Percentiles rank a stretch among this genome's conserved stretches.
phyloP scores from a whole-genome alignment of 257 asterid species.

The Capsicum rhomboideum region DNA sequence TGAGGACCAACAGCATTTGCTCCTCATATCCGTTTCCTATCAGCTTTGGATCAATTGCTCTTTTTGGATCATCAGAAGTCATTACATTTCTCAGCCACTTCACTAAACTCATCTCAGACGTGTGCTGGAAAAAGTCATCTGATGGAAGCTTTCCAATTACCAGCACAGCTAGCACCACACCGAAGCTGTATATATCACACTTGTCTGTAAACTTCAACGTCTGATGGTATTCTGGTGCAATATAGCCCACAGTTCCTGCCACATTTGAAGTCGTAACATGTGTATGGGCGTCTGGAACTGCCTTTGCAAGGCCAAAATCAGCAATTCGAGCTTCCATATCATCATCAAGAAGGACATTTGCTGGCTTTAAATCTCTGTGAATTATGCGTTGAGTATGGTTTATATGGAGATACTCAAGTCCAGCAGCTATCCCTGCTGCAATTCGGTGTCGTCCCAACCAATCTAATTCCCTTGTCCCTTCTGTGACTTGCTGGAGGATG shows the following conservation, averaged over 20 bases:
- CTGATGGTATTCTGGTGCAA: slow-evolving; percentile 78
- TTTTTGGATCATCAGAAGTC: slow-evolving; percentile 58
- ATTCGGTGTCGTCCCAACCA: slow-evolving; percentile 65
- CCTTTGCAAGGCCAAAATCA: slow-evolving; percentile 79
- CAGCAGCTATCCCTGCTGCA: slow-evolving; percentile 67
- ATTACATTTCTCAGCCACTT: slow-evolving; percentile 80
- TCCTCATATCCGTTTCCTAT: slow-evolving; percentile 64
- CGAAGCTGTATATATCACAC: slow-evolving; percentile 79
- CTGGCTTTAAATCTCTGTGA: slow-evolving; percentile 85
- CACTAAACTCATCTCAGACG: slow-evolving; percentile 62
- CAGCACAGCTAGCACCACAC: slow-evolving; percentile 50
- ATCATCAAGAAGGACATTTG: slow-evolving; percentile 69
- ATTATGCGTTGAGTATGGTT: slow-evolving; percentile 54
- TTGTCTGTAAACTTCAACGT: slow-evolving; percentile 73
- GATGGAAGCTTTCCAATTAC: slow-evolving; percentile 70
- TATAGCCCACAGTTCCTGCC: slow-evolving; percentile 75
- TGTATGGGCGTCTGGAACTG: slow-evolving; percentile 55
- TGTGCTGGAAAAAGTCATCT: slow-evolving; percentile 57
- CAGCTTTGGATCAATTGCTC: slow-evolving; percentile 50
- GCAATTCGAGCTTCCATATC: slow-evolving; percentile 90
- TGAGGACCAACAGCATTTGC: slow-evolving; percentile 76
- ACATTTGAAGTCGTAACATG: slow-evolving; percentile 59
- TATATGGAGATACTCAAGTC: slow-evolving; percentile 73
- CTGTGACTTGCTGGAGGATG: slow-evolving; percentile 23
- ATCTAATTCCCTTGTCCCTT: slow-evolving; percentile 39